Evolutionary conservation across 192 early-diverging fungal genomes (phyloP).

Genomic region (Entomortierella beljakovae): DNA sequence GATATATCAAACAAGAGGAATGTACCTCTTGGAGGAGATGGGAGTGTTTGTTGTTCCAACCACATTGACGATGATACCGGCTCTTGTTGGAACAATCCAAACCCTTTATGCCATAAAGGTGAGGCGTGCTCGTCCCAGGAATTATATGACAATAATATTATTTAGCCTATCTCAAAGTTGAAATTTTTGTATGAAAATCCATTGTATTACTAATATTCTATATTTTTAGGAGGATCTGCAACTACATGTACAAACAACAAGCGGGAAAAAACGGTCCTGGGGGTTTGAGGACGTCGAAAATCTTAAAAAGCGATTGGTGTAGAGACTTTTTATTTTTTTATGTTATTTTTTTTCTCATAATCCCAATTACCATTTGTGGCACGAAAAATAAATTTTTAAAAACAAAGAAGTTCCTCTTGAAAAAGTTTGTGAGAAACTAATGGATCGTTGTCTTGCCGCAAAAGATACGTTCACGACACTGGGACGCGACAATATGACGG

Average conservation of each 20-base stretch:
- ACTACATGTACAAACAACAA: neutral
- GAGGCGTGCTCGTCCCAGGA: neutral
- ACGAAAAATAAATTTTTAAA: too few species aligned
- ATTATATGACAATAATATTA: too few species aligned
- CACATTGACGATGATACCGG: slow-evolving; percentile 11
- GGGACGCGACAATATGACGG: too few species aligned
- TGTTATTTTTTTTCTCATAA: too few species aligned
- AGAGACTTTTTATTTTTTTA: too few species aligned
- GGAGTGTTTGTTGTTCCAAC: slow-evolving; percentile 20
- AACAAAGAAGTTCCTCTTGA: too few species aligned
- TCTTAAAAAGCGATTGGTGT: slow-evolving; percentile 1
- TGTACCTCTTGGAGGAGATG: slow-evolving; percentile 18
- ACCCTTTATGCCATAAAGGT: slow-evolving; percentile 25
- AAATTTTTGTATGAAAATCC: neutral
- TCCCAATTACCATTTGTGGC: too few species aligned
- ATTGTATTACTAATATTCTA: neutral
- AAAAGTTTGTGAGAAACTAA: too few species aligned
- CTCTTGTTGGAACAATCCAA: slow-evolving; percentile 19
- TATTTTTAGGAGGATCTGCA: neutral
- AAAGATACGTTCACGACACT: too few species aligned
- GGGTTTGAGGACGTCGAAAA: slow-evolving; percentile 1
- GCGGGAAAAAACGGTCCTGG: neutral
- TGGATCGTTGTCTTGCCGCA: too few species aligned
- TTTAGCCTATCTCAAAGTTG: neutral
- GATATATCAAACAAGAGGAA: neutral